A percentile compares a stretch with the other conserved stretches of the same genome.
These are phyloP conservation scores for Petunia secreta DNA, from an alignment of 257 asterid species.

Conservation along the genomic window DNA sequence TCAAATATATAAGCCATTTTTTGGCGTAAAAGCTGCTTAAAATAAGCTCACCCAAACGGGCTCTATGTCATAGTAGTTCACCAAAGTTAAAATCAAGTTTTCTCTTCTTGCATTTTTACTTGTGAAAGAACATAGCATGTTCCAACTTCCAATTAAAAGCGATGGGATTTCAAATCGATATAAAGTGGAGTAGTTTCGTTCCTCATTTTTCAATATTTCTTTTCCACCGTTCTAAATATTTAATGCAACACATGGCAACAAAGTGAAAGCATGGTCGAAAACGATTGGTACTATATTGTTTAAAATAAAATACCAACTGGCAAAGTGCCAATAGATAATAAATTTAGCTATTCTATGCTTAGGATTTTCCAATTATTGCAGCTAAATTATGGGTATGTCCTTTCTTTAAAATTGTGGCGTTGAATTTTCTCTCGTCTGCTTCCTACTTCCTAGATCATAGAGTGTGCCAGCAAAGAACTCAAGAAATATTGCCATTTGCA, in stretches of 20 bases:
- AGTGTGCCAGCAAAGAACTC: neutral
- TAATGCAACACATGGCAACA: neutral
- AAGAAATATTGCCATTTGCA: neutral
- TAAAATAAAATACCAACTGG: neutral
- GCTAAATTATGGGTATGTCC: neutral
- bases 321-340: neutral
- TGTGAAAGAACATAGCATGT: neutral
- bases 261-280: constrained; percentile 12
- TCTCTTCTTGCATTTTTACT: neutral
- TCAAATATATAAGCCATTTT: too few species aligned
- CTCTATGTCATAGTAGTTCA: constrained; percentile 2
- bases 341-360: neutral
- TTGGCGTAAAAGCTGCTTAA: too few species aligned
- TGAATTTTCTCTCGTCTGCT: neutral
- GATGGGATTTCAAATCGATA: neutral
- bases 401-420: neutral
- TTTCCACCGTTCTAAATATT: neutral
- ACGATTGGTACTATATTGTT: neutral
- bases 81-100: neutral
- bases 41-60: too few species aligned
- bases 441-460: neutral
- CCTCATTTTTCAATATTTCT: neutral
- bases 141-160: neutral
- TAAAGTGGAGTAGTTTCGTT: too few species aligned
- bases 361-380: neutral